Conservation (phyloP, 768 basidiomycete genomes). For the Amanita pallidorosea region DNA sequence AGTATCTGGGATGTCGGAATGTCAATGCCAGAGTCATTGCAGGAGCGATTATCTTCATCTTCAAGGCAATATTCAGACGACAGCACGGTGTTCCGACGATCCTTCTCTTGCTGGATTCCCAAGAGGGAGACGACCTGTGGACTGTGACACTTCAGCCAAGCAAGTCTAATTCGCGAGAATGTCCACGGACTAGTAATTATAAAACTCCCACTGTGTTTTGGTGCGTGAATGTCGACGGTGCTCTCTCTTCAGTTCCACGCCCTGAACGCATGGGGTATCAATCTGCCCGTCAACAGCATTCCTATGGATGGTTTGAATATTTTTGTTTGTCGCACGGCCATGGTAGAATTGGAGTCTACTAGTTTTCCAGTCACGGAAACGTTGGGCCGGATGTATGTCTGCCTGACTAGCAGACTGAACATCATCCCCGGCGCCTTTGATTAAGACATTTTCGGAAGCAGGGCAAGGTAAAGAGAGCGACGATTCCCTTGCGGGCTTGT, state of each 20-base stretch:
- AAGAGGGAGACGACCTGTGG: conserved; percentile 1
- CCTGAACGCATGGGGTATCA: not conserved
- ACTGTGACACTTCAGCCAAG: not conserved
- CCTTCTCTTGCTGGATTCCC: not conserved
- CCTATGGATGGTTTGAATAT: not conserved
- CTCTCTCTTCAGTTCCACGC: not conserved
- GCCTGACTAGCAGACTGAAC: not conserved
- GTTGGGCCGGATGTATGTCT: not conserved
- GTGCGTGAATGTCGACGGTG: not conserved
- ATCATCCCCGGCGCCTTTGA: not conserved
- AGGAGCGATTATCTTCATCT: not conserved
- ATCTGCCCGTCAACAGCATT: not conserved
- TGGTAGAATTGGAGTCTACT: not conserved
- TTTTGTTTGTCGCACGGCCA: not conserved
- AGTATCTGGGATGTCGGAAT: not conserved
- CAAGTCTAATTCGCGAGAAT: not conserved
- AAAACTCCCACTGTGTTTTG: not conserved
- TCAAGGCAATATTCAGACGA: not conserved
- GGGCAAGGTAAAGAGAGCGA: not conserved
- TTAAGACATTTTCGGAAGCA: not conserved
- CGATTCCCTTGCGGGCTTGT: not conserved
- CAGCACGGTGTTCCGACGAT: not conserved
- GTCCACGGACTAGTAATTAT: not conserved
- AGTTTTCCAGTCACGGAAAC: not conserved
- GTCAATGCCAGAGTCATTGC: conserved; percentile 3